Evolutionary conservation across 768 basidiomycete species (phyloP).

Genomic region (Amanita muscaria): DNA sequence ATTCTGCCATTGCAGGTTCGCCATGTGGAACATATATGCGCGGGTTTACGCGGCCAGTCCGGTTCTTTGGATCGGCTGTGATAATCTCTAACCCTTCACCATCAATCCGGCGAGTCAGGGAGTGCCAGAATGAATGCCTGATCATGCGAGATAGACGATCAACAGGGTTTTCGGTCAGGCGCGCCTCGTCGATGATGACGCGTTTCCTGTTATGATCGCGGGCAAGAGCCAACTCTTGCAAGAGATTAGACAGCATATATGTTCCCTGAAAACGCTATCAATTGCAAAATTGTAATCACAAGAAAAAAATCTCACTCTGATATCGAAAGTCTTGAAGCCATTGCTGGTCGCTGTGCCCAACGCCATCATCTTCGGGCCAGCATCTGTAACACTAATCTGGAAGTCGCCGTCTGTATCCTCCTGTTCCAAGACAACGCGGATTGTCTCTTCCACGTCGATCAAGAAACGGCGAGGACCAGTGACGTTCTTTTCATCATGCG

Average conservation of each 20-base stretch:
- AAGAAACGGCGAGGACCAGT: constrained; percentile 82
- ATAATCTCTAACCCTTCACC: constrained; percentile 96
- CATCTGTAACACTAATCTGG: constrained; percentile 93
- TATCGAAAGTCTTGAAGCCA: constrained; percentile 96
- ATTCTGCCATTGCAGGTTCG: constrained; percentile 90
- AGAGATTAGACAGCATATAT: constrained; percentile 98
- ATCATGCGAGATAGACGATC: constrained; percentile 97
- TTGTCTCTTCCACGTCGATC: constrained; percentile 97
- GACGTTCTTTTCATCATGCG: constrained; percentile 85
- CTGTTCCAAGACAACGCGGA: constrained; percentile 91
- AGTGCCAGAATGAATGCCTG: constrained; percentile 96
- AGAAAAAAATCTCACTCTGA: constrained; percentile 47
- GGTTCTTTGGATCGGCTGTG: constrained; percentile 96
- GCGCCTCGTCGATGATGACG: constrained; percentile 98
- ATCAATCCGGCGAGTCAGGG: constrained; percentile 92
- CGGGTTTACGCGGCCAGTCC: constrained; percentile 81
- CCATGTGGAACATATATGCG: constrained; percentile 92
- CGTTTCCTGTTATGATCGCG: constrained; percentile 92
- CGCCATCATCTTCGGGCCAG: constrained; percentile 93
- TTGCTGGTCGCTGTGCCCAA: constrained; percentile 96
- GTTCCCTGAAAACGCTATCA: constrained; percentile 54
- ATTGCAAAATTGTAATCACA: not conserved
- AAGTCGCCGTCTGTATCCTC: constrained; percentile 97
- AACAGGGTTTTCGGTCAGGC: constrained; percentile 94
- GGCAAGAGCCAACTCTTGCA: constrained; percentile 97